A percentile compares a stretch with the other conserved stretches of the same genome.
These are phyloP conservation scores for Cercospora sesami DNA, from an alignment of 2,329 filamentous ascomycete species.

Conservation along the genomic window DNA sequence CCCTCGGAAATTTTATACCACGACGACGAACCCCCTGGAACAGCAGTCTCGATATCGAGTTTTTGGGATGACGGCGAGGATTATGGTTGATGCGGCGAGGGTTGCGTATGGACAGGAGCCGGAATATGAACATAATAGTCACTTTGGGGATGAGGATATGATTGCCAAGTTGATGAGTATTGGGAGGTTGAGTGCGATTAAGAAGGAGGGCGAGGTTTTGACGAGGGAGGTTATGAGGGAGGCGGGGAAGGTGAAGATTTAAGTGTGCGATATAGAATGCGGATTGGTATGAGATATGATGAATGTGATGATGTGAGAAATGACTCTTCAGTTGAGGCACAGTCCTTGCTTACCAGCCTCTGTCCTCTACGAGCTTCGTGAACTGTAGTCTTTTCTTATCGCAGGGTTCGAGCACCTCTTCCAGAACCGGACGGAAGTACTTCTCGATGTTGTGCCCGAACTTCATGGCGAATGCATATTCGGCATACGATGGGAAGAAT, in stretches of 20 bases:
- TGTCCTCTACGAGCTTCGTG: not conserved
- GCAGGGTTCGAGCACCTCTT: not conserved
- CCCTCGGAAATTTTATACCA: constrained; percentile 33
- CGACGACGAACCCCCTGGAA: constrained; percentile 31
- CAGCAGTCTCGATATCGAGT: constrained; percentile 64
- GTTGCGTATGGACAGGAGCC: constrained; percentile 81
- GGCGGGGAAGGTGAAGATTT: constrained; percentile 37
- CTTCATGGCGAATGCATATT: constrained; percentile 20
- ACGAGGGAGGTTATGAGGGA: constrained; percentile 41
- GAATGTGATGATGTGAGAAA: not conserved
- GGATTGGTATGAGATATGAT: not conserved
- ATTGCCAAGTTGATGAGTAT: constrained; percentile 58
- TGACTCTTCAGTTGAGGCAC: no score
- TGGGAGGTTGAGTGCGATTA: constrained; percentile 56
- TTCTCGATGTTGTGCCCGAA: not conserved
- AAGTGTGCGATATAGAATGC: not conserved
- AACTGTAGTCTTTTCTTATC: not conserved
- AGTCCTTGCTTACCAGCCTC: not conserved
- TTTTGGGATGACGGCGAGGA: constrained; percentile 92
- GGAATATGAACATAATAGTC: constrained; percentile 72
- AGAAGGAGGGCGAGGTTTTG: constrained; percentile 51
- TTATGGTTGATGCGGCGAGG: constrained; percentile 82
- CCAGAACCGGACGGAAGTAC: not conserved
- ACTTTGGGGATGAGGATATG: constrained; percentile 67
- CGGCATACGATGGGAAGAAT: constrained; percentile 29